phyloP scores from a whole-genome alignment of 768 basidiomycete species.

The Leccinum subgranulosum region DNA sequence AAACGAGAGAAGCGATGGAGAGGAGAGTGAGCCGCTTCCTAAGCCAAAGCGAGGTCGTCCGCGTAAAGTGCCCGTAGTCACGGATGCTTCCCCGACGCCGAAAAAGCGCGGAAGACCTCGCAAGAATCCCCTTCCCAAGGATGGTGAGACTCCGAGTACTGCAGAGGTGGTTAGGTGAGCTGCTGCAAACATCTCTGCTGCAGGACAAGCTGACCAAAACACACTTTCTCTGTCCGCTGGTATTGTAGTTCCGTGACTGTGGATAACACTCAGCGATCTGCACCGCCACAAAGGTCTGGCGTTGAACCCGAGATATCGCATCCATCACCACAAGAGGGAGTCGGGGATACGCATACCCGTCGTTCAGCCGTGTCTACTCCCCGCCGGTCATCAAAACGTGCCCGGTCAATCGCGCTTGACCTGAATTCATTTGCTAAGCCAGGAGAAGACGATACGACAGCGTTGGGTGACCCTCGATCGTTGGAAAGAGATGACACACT shows the following conservation, averaged over 20 bases:
- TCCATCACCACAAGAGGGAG: not conserved
- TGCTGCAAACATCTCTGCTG: not conserved
- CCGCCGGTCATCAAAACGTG: constrained; percentile 5
- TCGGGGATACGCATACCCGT: not conserved
- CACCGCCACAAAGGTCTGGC: not conserved
- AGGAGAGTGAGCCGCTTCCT: constrained; percentile 16
- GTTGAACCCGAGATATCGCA: not conserved
- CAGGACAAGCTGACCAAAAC: constrained; percentile 1
- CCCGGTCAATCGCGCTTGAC: not conserved
- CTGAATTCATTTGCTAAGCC: not conserved
- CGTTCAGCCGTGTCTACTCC: not conserved
- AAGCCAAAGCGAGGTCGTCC: constrained; percentile 55
- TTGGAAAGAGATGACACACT: not conserved
- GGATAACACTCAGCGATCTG: not conserved
- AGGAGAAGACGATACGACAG: not conserved
- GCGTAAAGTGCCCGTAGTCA: constrained; percentile 35
- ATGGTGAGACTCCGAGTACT: not conserved
- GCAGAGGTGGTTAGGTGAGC: not conserved
- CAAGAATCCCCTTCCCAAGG: constrained; percentile 18
- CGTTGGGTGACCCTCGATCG: not conserved
- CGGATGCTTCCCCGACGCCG: constrained; percentile 12
- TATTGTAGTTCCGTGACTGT: not conserved
- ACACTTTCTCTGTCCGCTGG: not conserved
- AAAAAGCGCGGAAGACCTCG: constrained; percentile 38
- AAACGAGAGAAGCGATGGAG: constrained; percentile 23